Base-by-base conservation (phyloP, 495 filamentous ascomycete genomes). In the Podospora comata region DNA sequence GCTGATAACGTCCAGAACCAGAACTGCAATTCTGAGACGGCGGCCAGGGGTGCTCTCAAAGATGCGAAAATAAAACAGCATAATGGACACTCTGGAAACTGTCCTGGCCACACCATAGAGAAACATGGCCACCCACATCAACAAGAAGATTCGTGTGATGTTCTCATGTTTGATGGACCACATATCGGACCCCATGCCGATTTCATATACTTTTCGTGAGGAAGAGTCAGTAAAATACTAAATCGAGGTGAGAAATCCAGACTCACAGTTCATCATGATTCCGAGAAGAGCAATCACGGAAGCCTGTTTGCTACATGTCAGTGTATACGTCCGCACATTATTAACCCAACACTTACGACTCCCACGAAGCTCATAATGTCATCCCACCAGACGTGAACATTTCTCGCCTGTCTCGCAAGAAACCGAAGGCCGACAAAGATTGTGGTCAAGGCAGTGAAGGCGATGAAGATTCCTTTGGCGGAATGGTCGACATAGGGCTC, bases 1-100 rank as follows among this genome's bases (percentile, higher is more conserved):
- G 13, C 19, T 20, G 4, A 60, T 0, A 1, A 60, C 58, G 11
- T 60, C 58, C 20, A 60, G 27, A 20, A 60, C 26, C 26, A 60
- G 27, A 27, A 60, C 13, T 0, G 19, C 58, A 15, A 60, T 27
- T 0, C 58, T 20, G 0, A 60, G 23, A 11, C 26, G n/a, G 58
- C 27, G 58, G 58, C 58, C 58, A 15, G 58, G 58, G n/a, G 58
- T 60, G 13, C 11, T 20, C 58, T 60, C 58, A 27, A 60, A 60
- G 16, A 60, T 60, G 20, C 58, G 58, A 4, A 60, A 60, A 27
- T 60, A 60, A 27, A 60, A 60, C 5, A 60, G 58, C 18, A 60
- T 15, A 20, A 60, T 60, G 13, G 58, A 60, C 13, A 60, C 27
- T 27, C 58, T 23, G 1, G 19, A 26, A 5, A 60, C 13, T 11